Base-by-base conservation (phyloP, 23 red algal genomes). In the Chondrus crispus region DNA sequence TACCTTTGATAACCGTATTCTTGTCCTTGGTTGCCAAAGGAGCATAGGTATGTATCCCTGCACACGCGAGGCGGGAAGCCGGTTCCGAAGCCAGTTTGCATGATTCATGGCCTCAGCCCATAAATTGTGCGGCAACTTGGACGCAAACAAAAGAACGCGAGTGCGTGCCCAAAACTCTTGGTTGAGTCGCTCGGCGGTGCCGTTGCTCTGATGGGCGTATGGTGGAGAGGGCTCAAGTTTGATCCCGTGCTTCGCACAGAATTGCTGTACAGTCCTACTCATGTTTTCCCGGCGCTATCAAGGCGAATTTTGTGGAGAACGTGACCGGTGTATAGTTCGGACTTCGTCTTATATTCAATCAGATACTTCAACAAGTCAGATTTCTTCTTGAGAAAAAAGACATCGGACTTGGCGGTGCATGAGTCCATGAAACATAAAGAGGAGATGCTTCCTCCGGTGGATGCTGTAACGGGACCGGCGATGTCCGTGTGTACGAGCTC, bases 261-360 rank as follows among this genome's bases (percentile, higher is more conserved):
- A 43, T 57, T 16, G 16, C 16, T 14, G 14, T 14, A 57, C 52
- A 22, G 22, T 57, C 9, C 30, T 49, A 48, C 42, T 78, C 72
- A 51, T 78, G 5, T 84, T 48, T 62, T 84, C 79, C 79, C 79
- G 44, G 79, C 51, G 3, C 51, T 54, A 10, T 84, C 46, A 3
- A 62, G 36, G 50, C 79, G 79, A 62, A 84, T 30, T 46, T 3
- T 62, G 20, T 62, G 46, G 2, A 84, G 79, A 3, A 48, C 37
- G 41, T 62, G 52, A 22, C 52, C 52, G 14, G 52, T 57, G 52
- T 14, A 16, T 22, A 14, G 52, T 22, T 57, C 52, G 52, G 52
- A 16, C 22, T 22, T 57, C 22, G 16, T 22, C 16, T 16, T 57
- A 22, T 57, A 57, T 57, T 57, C 52, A 22, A 14, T 16, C 52